Conservation (phyloP, 306 rosid genomes). For the Acacia confusa region DNA sequence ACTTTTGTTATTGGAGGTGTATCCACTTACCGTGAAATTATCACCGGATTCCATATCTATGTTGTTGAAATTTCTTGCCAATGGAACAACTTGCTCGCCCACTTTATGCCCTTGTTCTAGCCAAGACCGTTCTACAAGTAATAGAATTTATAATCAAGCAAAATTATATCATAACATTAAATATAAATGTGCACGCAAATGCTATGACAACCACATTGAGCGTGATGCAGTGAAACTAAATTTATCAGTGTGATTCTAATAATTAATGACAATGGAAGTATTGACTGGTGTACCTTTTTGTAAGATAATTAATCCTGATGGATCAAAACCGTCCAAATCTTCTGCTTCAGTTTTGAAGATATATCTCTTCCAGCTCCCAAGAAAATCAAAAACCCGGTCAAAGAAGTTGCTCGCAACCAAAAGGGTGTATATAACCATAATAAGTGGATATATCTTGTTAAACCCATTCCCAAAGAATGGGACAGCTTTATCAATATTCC, state of each 20-base stretch:
- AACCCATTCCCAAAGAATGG: slow-evolving; percentile 87
- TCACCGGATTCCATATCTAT: slow-evolving; percentile 62
- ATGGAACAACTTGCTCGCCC: slow-evolving; percentile 92
- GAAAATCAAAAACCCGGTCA: slow-evolving; percentile 69
- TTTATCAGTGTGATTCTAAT: neutral
- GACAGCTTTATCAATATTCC: slow-evolving; percentile 77
- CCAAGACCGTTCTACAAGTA: slow-evolving; percentile 73
- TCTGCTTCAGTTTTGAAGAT: slow-evolving; percentile 81
- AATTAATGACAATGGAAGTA: slow-evolving; percentile 12
- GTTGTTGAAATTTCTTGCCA: slow-evolving; percentile 76
- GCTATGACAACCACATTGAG: neutral
- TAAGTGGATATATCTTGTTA: slow-evolving; percentile 90
- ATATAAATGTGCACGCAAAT: neutral
- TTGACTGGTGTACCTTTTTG: slow-evolving; percentile 66
- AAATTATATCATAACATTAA: neutral
- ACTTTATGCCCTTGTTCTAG: slow-evolving; percentile 86
- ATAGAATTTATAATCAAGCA: slow-evolving; percentile 21
- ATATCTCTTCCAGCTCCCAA: slow-evolving; percentile 92
- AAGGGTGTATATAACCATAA: slow-evolving; percentile 92
- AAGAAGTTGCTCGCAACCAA: slow-evolving; percentile 94
- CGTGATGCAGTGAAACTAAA: slow-evolving; percentile 1
- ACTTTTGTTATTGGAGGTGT: neutral
- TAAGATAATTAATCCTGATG: slow-evolving; percentile 88
- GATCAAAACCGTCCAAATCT: slow-evolving; percentile 90
- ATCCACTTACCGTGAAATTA: slow-evolving; percentile 56